Conservation (phyloP, 2,329 filamentous ascomycete genomes). For the Pseudogymnoascus sp. region DNA sequence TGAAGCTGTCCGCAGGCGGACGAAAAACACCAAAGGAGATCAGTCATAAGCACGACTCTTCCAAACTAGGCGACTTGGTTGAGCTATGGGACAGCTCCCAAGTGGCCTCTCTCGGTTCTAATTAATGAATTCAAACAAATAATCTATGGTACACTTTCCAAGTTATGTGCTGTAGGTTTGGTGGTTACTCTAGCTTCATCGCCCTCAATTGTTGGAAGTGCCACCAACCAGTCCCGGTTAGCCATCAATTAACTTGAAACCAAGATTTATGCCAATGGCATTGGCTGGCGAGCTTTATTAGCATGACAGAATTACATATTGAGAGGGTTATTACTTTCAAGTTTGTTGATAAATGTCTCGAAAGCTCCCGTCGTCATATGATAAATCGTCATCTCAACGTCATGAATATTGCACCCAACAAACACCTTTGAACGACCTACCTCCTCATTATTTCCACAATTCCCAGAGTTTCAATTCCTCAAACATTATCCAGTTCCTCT, state of each 20-base stretch:
- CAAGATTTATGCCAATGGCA: background rate
- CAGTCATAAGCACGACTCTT: slow-evolving; percentile 1
- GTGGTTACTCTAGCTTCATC: background rate
- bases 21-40: background rate
- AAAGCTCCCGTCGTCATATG: background rate
- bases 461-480: background rate
- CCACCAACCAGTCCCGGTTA: background rate
- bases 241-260: background rate
- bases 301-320: background rate
- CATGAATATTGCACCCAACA: slow-evolving; percentile 3
- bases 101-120: background rate
- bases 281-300: background rate
- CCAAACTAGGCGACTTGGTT: background rate
- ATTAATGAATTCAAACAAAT: background rate
- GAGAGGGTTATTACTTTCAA: background rate
- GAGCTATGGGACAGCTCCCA: background rate
- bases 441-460: background rate
- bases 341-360: slow-evolving; percentile 8
- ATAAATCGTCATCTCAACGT: slow-evolving; percentile 8
- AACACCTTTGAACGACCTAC: background rate
- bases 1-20: background rate
- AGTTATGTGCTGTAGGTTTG: background rate
- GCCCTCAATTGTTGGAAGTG: background rate
- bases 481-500: background rate
- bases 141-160: background rate